These are phyloP conservation scores for Lecanicillium sp. DNA, from an alignment of 2,329 filamentous ascomycete genomes.

Conservation along the genomic window DNA sequence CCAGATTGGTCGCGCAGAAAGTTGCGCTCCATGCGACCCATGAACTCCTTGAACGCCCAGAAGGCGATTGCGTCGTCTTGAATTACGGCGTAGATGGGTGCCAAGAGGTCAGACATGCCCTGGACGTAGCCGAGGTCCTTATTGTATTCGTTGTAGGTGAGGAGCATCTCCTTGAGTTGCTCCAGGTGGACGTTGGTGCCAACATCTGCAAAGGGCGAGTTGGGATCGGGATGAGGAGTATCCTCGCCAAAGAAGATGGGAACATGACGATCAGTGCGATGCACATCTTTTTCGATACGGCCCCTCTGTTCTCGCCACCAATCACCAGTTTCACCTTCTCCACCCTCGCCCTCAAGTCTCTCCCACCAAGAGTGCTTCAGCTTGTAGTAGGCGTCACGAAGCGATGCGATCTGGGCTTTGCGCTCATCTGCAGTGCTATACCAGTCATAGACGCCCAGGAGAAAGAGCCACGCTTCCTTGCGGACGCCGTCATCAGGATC, in stretches of 20 bases:
- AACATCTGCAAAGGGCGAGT: conserved; percentile 85
- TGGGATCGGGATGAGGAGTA: conserved; percentile 90
- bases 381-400: conserved; percentile 88
- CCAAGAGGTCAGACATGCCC: conserved; percentile 95
- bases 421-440: conserved; percentile 82
- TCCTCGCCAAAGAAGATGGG: conserved; percentile 96
- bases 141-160: conserved; percentile 98
- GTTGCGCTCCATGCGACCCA: conserved; percentile 97
- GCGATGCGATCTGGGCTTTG: conserved; percentile 72
- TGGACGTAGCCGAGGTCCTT: conserved; percentile 93
- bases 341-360: conserved; percentile 73
- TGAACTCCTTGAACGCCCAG: conserved; percentile 93
- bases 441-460: conserved; percentile 91
- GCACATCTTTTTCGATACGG: conserved; percentile 96
- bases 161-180: conserved; percentile 98
- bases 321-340: conserved; percentile 75
- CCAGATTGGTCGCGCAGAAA: conserved; percentile 93
- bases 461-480: conserved; percentile 94
- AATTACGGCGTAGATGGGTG: conserved; percentile 92
- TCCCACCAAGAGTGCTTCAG: conserved; percentile 98
- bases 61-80: conserved; percentile 97
- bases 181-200: conserved; percentile 97
- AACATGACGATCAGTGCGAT: conserved; percentile 90
- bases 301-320: conserved; percentile 95
- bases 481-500: conserved; percentile 84